Base-by-base conservation (phyloP, 371 early-diverging fungal species). In the Apophysomyces sp. region DNA sequence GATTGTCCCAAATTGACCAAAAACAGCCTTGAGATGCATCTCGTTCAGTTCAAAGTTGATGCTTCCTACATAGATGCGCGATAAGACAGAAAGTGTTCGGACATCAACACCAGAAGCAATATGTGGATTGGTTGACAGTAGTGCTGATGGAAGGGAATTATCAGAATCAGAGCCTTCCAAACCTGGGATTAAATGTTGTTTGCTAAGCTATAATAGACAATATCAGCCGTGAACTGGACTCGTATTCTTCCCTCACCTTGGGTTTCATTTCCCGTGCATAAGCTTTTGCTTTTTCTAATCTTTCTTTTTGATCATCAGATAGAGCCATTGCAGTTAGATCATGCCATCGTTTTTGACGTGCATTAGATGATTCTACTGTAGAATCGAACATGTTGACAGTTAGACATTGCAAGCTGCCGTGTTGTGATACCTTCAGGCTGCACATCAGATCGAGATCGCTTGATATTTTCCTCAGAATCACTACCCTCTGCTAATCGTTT, bases 21-120 rank as follows among this genome's bases (percentile, higher is more conserved):
- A 92, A 21, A 88, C 86, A n/a, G 79, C 80, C 39, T 86, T 75
- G 26, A 94, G 79, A 65, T 92, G 87, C 36, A 76, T 81, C 58
- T 93, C 92, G 5, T 82, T 86, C 57, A 91, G 76, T 55, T 92
- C 92, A 68, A 90, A 90, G 62, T 85, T 84, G 31, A 94, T 89
- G 18, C 90, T 90, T 37, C 94, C 94, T 12, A 93, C 89, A 73
- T 93, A 94, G 40, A 93, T 82, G 3, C 92, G 85, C 51, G 88
- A 88, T 58, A 92, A 74, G 30, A 85, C 71, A 8, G 85, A 74
- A 13, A 86, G 67, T 21, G 81, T 76, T 28, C 85, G 79, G 13
- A 75, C 65, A 26, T 86, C 86, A 59, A 80, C 61, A 37, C 76
- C 77, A 3, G 73, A 60, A 13, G 62, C 39, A 26, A 69, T 68